These are phyloP conservation scores for Letharia lupina DNA, from an alignment of 495 filamentous ascomycete species.

Conservation along the genomic window DNA sequence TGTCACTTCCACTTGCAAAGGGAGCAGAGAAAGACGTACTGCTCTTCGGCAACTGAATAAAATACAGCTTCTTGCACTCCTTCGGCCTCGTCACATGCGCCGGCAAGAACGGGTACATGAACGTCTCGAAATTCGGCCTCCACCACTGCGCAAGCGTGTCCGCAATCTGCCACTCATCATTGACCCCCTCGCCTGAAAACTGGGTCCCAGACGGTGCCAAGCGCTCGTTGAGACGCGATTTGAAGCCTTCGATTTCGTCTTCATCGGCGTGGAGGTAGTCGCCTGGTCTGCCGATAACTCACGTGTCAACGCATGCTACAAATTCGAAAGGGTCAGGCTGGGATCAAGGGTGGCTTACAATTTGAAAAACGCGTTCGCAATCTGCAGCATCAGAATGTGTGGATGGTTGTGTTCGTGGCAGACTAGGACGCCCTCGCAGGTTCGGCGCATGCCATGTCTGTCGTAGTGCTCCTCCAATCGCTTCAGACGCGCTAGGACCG, in stretches of 20 bases:
- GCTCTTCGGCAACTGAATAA: slow-evolving; percentile 84
- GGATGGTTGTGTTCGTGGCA: slow-evolving; percentile 99
- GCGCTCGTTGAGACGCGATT: slow-evolving; percentile 80
- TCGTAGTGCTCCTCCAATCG: slow-evolving; percentile 91
- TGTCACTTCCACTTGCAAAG: neutral
- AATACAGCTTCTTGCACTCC: slow-evolving; percentile 98
- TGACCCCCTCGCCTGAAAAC: slow-evolving; percentile 77
- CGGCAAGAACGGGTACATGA: slow-evolving; percentile 98
- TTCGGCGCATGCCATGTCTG: slow-evolving; percentile 87
- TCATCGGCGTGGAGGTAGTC: slow-evolving; percentile 89
- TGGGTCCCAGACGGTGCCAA: slow-evolving; percentile 84
- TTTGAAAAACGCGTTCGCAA: slow-evolving; percentile 99
- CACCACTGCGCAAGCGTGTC: slow-evolving; percentile 97
- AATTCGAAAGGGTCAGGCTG: neutral
- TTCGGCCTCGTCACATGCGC: slow-evolving; percentile 93
- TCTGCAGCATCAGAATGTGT: slow-evolving; percentile 96
- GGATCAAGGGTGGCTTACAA: slow-evolving; percentile 42
- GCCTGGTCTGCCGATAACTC: slow-evolving; percentile 52
- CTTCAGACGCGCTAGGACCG: slow-evolving; percentile 83
- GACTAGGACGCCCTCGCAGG: slow-evolving; percentile 91
- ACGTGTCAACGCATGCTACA: neutral
- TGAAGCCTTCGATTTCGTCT: slow-evolving; percentile 89
- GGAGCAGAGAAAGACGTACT: slow-evolving; percentile 50
- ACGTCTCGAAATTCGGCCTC: slow-evolving; percentile 97
- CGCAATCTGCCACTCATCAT: slow-evolving; percentile 84